These are phyloP conservation scores for Epithemia pelagica DNA, from an alignment of 108 stramenopile species.

Conservation along the genomic window DNA sequence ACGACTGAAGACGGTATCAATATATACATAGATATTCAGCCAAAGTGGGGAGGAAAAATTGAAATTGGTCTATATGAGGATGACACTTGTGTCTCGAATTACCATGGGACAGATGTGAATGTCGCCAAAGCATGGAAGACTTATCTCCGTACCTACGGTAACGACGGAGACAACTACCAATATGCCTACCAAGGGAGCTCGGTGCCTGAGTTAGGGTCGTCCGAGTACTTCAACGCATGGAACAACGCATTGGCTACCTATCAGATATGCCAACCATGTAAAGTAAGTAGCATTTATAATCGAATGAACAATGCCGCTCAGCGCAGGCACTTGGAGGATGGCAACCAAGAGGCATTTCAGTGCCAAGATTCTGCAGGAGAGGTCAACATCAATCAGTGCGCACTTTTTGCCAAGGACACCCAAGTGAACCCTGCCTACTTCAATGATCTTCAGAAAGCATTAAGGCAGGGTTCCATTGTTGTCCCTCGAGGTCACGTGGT, in stretches of 20 bases:
- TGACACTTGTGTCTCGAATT: slow-evolving; percentile 27
- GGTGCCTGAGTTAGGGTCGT: background rate
- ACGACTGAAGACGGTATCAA: slow-evolving; percentile 6
- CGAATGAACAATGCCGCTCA: slow-evolving; percentile 20
- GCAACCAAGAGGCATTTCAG: slow-evolving; percentile 14
- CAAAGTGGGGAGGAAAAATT: slow-evolving; percentile 30
- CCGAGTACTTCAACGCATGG: slow-evolving; percentile 26
- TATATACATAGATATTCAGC: slow-evolving; percentile 57
- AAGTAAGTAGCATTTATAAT: background rate
- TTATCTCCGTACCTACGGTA: background rate
- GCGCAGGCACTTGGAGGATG: slow-evolving; percentile 9
- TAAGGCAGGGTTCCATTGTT: background rate
- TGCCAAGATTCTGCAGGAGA: slow-evolving; percentile 56
- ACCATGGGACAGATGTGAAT: slow-evolving; percentile 10
- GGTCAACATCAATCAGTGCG: slow-evolving; percentile 53
- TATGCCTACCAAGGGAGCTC: background rate
- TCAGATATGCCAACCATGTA: slow-evolving; percentile 51
- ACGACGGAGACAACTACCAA: background rate
- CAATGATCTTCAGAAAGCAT: slow-evolving; percentile 1
- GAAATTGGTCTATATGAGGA: slow-evolving; percentile 48
- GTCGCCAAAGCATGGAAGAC: background rate
- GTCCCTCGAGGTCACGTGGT: background rate
- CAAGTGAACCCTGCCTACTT: slow-evolving; percentile 29
- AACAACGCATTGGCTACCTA: slow-evolving; percentile 39
- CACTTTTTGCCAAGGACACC: slow-evolving; percentile 40